Base-by-base conservation (phyloP, 768 basidiomycete species). In the Auricularia auricula-judae region DNA sequence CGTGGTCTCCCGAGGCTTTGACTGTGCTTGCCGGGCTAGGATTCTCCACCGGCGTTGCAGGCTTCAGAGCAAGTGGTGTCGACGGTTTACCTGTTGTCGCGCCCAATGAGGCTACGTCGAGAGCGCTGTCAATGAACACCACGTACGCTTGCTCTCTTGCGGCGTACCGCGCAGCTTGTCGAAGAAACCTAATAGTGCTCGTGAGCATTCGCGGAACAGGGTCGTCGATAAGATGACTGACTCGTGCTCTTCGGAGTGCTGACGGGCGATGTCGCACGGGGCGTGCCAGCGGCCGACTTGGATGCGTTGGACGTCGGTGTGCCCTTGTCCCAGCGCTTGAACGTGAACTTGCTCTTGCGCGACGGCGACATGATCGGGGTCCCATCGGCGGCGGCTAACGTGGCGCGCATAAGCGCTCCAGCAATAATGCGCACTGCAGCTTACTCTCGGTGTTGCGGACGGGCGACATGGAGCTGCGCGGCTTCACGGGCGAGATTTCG, bases 281-380 rank as follows among this genome's bases (percentile, higher is more conserved):
- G 56, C 23, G 56, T 59, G 8, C 16, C 14, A 8, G 56, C 16
- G 2, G 14, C 23, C 8, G 56, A 59, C 23, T 35, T 29, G 29
- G 56, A 23, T 18, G 56, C 34, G 12, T 21, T 23, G 12, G 56
- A 59, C 18, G 29, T 8, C 8, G 56, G 12, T 1, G 56, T 59
- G 29, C 56, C 7, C 34, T 59, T 59, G 4, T 59, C 56, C 29
- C 56, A 35, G 23, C 56, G 56, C 56, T 33, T 59, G 34, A 59
- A 59, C 56, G 56, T 29, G 56, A 59, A 59, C 23, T 35, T 59
- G 34, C 56, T 59, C 56, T 59, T 59, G 56, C 56, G 56, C 56
- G 56, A 33, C 23, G 56, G 56, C 23, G 56, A 59, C 14, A 34
- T 59, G 29, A 59, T 29, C 3, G 56, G 56, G 23, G 56, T 59